Conservation (phyloP, 306 rosid species). For the Trifolium fragiferum region DNA sequence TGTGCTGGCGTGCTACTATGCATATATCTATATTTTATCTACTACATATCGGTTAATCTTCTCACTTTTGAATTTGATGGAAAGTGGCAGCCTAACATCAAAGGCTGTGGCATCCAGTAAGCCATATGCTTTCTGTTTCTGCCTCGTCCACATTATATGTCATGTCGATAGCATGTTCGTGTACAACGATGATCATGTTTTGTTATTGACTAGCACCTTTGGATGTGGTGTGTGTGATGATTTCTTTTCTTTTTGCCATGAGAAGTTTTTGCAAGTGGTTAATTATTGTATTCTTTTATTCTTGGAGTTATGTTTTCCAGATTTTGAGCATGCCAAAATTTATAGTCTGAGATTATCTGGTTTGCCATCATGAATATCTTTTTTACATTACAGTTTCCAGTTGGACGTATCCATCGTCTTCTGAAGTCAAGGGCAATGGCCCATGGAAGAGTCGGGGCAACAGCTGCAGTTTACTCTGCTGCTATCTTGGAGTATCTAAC, state of each 20-base stretch:
- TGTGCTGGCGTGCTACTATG: neutral
- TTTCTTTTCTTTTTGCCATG: neutral
- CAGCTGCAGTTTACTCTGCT: constrained; percentile 80
- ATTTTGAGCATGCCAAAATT: neutral
- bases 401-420: constrained; percentile 81
- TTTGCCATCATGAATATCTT: constrained; percentile 3
- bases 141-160: neutral
- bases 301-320: neutral
- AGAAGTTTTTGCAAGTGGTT: neutral
- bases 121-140: neutral
- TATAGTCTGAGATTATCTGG: constrained; percentile 1
- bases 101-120: constrained; percentile 21
- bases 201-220: neutral
- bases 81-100: neutral
- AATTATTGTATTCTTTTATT: neutral
- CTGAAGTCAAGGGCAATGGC: constrained; percentile 70
- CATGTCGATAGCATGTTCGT: neutral
- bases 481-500: constrained; percentile 78
- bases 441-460: constrained; percentile 81
- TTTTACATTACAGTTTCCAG: constrained; percentile 63
- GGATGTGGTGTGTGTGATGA: neutral
- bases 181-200: constrained; percentile 10
- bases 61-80: neutral
- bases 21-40: neutral
- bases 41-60: neutral